Conservation (phyloP, 2,329 filamentous ascomycete genomes). For the Oidium heveae region DNA sequence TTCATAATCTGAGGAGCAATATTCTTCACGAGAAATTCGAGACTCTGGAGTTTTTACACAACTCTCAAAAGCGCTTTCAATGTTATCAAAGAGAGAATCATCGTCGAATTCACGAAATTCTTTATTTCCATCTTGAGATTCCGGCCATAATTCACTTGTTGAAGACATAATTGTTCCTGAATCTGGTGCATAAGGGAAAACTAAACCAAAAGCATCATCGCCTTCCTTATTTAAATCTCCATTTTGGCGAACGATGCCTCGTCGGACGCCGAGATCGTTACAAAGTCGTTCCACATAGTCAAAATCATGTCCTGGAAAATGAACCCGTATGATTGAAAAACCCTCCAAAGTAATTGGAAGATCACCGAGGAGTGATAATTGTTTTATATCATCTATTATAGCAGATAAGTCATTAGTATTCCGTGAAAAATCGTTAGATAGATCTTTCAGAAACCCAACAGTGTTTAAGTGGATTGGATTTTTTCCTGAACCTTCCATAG, state of each 20-base stretch:
- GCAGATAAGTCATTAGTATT: slow-evolving; percentile 62
- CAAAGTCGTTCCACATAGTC: slow-evolving; percentile 62
- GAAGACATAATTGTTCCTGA: no score
- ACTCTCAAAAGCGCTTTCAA: no score
- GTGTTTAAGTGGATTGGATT: slow-evolving; percentile 49
- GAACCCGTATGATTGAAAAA: slow-evolving; percentile 40
- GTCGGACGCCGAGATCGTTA: slow-evolving; percentile 60
- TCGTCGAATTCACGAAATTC: no score
- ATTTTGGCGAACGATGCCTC: slow-evolving; percentile 61
- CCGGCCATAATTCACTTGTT: no score
- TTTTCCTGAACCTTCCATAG: no score
- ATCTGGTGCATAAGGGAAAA: slow-evolving; percentile 61
- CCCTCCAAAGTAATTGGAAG: slow-evolving; percentile 50
- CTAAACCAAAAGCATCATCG: slow-evolving; percentile 49
- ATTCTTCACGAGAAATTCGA: no score
- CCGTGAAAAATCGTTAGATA: slow-evolving; percentile 71
- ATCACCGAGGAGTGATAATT: slow-evolving; percentile 54
- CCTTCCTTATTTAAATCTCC: slow-evolving; percentile 38
- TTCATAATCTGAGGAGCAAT: no score
- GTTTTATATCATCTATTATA: slow-evolving; percentile 58
- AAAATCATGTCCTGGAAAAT: slow-evolving; percentile 76
- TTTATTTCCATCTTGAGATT: no score
- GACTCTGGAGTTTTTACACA: no score
- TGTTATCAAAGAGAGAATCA: no score
- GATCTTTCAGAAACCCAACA: slow-evolving; percentile 58